phyloP scores from a whole-genome alignment of 176 grass and related monocot species.

The Aegilops speltoides region DNA sequence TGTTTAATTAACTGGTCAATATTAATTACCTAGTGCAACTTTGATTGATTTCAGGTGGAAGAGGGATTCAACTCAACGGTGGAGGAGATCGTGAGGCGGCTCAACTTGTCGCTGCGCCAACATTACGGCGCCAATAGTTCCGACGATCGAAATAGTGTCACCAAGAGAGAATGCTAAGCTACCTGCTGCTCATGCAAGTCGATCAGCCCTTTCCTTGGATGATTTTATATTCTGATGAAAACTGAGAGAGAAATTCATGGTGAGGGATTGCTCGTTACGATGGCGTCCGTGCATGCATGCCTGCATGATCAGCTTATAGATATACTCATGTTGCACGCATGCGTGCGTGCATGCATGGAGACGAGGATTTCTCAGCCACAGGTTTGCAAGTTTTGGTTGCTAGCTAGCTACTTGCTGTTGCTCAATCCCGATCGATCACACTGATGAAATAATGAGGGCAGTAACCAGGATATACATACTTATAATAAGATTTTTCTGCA shows the following conservation, averaged over 20 bases:
- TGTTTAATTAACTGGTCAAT: not conserved
- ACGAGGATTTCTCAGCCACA: constrained; percentile 25
- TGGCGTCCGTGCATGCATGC: not conserved
- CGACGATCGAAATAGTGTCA: not conserved
- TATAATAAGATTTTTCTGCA: not conserved
- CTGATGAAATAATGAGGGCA: constrained; percentile 6
- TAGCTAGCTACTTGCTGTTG: not conserved
- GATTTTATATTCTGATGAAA: not conserved
- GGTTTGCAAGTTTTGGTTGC: constrained; percentile 30
- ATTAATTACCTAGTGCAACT: not conserved
- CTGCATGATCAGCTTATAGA: not conserved
- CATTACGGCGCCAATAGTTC: not conserved
- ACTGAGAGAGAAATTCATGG: constrained; percentile 3
- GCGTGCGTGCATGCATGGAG: not conserved
- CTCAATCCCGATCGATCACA: constrained; percentile 41
- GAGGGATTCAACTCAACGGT: constrained; percentile 44
- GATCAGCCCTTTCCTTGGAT: not conserved
- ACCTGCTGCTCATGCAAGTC: not conserved
- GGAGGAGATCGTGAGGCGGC: constrained; percentile 55
- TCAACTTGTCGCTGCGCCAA: constrained; percentile 45
- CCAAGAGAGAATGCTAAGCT: not conserved
- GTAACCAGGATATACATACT: not conserved
- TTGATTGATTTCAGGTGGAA: constrained; percentile 43
- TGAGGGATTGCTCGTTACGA: constrained; percentile 10
- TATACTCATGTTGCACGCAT: not conserved